Evolutionary conservation across 768 basidiomycete species (phyloP), one percentile per base, ranked within the genome.

Genomic region (Rhizopogon vulgaris): DNA sequence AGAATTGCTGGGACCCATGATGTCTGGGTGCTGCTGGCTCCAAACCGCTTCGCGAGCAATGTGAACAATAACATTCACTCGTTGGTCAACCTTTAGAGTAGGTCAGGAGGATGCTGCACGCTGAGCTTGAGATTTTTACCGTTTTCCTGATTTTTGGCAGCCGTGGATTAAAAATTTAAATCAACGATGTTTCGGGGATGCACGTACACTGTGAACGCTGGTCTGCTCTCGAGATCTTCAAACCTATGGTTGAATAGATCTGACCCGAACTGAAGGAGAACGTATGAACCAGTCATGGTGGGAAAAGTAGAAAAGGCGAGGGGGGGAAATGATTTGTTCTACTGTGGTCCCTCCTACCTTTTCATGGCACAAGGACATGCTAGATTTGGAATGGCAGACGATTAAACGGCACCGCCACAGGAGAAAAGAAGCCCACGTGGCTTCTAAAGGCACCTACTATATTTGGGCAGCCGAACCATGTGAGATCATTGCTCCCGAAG

Each of bases 1-100:
- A 5, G 88, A 81, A 38, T 79, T 84, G 53, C 76, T 79, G n/a
- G 88, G 88, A n/a, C 88, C 88, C 82, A 88, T 84, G 56, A 89
- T 82, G 42, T 71, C 75, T 22, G 80, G 78, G 61, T 87, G 82
- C 51, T 80, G 82, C 58, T 81, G 76, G 22, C 79, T 72, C 87
- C 88, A 90, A 18, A 70, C 73, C 0, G 73, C 65, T 60, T 90
- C 85, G 15, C 88, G 80, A 38, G 76, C 74, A 49, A 90, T 69
- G 55, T 81, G 77, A 54, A 87, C 73, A 54, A 89, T 74, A 25
- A 77, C 67, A 66, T 85, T 87, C 18, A 84, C 82, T 46, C 69
- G 72, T 52, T 74, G 70, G 17, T 75, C 78, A 43, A 77, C 82
- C 83, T 85, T 54, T 12, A 38, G 4, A 41, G 12, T 41, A 49